Percentiles rank a stretch among this genome's conserved stretches.
phyloP scores from a whole-genome alignment of 2,329 filamentous ascomycete genomes.

The Colletotrichum spinosum region DNA sequence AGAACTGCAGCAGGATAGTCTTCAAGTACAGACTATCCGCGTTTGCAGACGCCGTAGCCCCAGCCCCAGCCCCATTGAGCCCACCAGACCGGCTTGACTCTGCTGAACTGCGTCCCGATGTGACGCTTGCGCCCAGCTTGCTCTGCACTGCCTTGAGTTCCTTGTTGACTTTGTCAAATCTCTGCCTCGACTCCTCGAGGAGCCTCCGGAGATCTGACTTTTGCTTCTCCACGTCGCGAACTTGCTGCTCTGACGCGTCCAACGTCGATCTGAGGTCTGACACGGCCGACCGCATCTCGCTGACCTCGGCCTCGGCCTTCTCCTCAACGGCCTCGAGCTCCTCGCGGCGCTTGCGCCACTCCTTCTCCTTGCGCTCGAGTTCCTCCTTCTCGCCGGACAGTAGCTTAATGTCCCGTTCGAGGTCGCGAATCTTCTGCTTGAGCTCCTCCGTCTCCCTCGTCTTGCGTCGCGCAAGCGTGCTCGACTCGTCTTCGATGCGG shows the following conservation, averaged over 20 bases:
- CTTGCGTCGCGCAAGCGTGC: conserved; percentile 78
- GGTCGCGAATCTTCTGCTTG: conserved; percentile 80
- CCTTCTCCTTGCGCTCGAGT: conserved; percentile 77
- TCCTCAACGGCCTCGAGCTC: conserved; percentile 80
- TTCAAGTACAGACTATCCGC: conserved; percentile 77
- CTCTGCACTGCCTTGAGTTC: conserved; percentile 66
- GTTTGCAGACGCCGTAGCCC: conserved; percentile 35
- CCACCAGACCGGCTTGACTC: conserved; percentile 58
- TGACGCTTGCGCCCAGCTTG: conserved; percentile 50
- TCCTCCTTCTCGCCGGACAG: conserved; percentile 82
- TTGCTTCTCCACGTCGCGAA: conserved; percentile 85
- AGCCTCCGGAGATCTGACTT: conserved; percentile 79
- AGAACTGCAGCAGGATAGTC: conserved; percentile 83
- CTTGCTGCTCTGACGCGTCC: conserved; percentile 88
- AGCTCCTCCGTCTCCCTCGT: conserved; percentile 90
- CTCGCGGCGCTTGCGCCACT: conserved; percentile 79
- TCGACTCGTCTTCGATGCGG: conserved; percentile 90
- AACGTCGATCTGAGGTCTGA: conserved; percentile 81
- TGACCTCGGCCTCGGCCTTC: conserved; percentile 77
- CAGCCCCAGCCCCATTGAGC: conserved; percentile 46
- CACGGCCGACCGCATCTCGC: conserved; percentile 82
- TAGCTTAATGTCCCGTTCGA: conserved; percentile 80
- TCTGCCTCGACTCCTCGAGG: conserved; percentile 80
- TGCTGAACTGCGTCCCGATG: conserved; percentile 55
- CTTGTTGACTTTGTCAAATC: conserved; percentile 84